A percentile compares a stretch with the other conserved stretches of the same genome.
Conservation (phyloP, 192 early-diverging fungal species). For the Jimgerdemannia flammicorona region DNA sequence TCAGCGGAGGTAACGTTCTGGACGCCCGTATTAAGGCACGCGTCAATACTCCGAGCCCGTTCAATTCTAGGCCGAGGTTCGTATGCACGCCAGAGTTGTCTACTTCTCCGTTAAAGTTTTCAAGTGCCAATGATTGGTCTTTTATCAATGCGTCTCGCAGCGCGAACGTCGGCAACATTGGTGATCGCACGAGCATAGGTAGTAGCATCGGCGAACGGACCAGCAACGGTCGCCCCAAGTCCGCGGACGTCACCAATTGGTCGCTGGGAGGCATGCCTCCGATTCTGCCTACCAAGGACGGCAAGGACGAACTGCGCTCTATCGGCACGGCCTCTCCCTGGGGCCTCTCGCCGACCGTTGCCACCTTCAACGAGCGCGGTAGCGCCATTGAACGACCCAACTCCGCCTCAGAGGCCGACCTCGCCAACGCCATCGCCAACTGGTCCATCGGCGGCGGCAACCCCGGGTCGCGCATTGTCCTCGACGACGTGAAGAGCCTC, state of each 20-base stretch:
- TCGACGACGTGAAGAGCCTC: constrained; percentile 15
- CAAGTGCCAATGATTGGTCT: constrained; percentile 25
- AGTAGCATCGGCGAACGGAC: constrained; percentile 15
- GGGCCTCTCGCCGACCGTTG: constrained; percentile 11
- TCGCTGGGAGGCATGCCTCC: constrained; percentile 9
- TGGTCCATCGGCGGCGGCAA: constrained; percentile 7
- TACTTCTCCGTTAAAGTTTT: constrained; percentile 29
- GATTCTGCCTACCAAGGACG: constrained; percentile 7
- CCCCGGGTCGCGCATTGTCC: neutral
- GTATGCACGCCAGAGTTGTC: constrained; percentile 21
- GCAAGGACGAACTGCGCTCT: constrained; percentile 5
- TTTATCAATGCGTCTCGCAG: constrained; percentile 9
- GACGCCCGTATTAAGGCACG: constrained; percentile 18
- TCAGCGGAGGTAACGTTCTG: constrained; percentile 18
- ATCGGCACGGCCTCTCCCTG: constrained; percentile 10
- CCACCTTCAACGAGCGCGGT: constrained; percentile 15
- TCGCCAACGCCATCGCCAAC: constrained; percentile 9
- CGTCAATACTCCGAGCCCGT: constrained; percentile 11
- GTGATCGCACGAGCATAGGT: constrained; percentile 5
- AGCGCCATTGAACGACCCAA: constrained; percentile 5
- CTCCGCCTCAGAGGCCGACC: constrained; percentile 15
- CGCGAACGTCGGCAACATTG: constrained; percentile 20
- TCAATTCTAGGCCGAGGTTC: neutral
- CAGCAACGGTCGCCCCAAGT: constrained; percentile 24
- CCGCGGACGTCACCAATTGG: constrained; percentile 34